These are phyloP conservation scores for Cardamine occulta DNA, from an alignment of 345 rosid genomes.

Conservation along the genomic window DNA sequence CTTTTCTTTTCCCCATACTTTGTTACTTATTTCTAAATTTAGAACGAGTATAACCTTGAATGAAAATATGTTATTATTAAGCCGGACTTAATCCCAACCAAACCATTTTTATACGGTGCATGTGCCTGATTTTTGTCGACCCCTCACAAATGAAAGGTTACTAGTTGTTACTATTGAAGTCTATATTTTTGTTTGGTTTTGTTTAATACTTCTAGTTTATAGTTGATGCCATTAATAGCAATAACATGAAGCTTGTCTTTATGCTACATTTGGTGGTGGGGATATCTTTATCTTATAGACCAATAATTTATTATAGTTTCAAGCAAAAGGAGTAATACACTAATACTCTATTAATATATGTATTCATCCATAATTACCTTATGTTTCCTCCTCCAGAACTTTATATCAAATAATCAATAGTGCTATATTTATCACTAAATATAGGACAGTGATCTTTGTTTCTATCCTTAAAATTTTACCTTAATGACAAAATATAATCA, in stretches of 20 bases:
- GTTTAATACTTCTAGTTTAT: neutral
- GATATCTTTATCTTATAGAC: slow-evolving; percentile 13
- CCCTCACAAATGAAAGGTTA: neutral
- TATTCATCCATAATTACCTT: neutral
- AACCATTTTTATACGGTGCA: neutral
- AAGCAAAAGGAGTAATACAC: neutral
- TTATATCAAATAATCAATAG: neutral
- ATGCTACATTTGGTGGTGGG: slow-evolving; percentile 31
- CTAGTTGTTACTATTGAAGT: neutral
- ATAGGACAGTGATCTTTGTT: neutral
- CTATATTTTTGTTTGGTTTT: neutral
- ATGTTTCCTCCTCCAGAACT: neutral
- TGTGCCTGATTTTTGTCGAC: neutral
- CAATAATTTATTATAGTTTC: slow-evolving; percentile 12
- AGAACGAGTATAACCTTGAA: neutral
- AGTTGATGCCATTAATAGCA: slow-evolving; percentile 31
- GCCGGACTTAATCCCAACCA: neutral
- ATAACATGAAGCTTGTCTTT: slow-evolving; percentile 32
- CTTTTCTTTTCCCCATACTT: neutral
- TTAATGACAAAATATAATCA: neutral
- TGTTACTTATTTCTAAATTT: neutral
- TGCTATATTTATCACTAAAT: too few species aligned
- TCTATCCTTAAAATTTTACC: neutral
- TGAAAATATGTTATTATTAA: neutral
- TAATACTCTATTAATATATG: neutral